phyloP scores from a whole-genome alignment of 495 filamentous ascomycete genomes.

The Hamigera avellanea region DNA sequence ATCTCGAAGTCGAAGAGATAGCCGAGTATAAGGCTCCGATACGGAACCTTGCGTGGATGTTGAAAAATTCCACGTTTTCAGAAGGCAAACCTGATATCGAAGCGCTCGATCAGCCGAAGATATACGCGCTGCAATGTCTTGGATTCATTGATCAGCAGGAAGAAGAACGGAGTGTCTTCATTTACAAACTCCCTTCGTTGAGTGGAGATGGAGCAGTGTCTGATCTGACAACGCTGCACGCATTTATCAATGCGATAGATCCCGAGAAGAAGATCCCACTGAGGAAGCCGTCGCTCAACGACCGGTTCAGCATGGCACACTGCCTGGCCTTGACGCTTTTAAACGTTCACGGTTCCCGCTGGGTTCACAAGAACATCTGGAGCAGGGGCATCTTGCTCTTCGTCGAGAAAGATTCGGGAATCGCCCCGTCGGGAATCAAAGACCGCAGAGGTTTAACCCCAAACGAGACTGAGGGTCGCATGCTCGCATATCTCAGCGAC shows the following conservation, averaged over 20 bases:
- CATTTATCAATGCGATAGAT: conserved; percentile 9
- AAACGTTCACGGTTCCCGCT: conserved; percentile 13
- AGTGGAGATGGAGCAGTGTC: not conserved
- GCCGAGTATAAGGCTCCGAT: conserved; percentile 8
- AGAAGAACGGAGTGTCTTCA: conserved; percentile 8
- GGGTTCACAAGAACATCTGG: conserved; percentile 21
- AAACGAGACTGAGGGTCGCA: conserved; percentile 2
- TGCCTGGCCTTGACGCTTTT: conserved; percentile 11
- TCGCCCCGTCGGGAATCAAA: not conserved
- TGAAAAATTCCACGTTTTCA: conserved; percentile 11
- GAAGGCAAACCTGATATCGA: not conserved
- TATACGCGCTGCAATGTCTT: conserved; percentile 11
- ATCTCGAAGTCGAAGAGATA: conserved; percentile 9
- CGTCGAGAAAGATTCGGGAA: conserved; percentile 1
- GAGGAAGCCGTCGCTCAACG: conserved; percentile 8
- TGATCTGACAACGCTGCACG: conserved; percentile 9
- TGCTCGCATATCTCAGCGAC: conserved; percentile 8
- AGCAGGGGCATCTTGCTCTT: conserved; percentile 15
- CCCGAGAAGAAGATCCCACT: conserved; percentile 5
- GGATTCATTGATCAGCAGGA: conserved; percentile 10
- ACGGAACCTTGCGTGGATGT: conserved; percentile 10
- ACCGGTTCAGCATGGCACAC: conserved; percentile 14
- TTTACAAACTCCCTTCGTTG: conserved; percentile 9
- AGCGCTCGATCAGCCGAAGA: conserved; percentile 9
- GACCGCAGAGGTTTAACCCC: conserved; percentile 2